Evolutionary conservation across 352 stramenopile species (phyloP).

Genomic region (Phytopythium aichiense): DNA sequence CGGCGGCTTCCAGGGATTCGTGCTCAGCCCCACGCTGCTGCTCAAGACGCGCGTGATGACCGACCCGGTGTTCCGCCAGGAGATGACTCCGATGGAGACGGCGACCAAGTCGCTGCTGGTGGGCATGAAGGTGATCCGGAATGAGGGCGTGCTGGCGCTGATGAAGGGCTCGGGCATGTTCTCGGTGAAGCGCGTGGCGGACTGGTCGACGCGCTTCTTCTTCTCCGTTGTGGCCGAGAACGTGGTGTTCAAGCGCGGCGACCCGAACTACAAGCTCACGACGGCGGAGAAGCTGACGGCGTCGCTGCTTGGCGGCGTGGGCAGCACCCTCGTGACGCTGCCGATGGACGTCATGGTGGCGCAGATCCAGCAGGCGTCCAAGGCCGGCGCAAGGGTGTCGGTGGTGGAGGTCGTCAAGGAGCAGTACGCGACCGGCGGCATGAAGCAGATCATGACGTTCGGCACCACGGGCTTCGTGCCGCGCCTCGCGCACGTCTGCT

Average conservation of each 20-base stretch:
- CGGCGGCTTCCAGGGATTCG: conserved; percentile 91
- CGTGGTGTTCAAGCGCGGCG: conserved; percentile 60
- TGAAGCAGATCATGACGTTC: conserved; percentile 78
- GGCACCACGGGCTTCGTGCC: conserved; percentile 79
- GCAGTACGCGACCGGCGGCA: conserved; percentile 70
- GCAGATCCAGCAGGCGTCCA: conserved; percentile 91
- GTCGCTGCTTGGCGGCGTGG: conserved; percentile 80
- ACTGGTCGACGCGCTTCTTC: conserved; percentile 92
- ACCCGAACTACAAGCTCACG: conserved; percentile 60
- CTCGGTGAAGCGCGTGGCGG: conserved; percentile 89
- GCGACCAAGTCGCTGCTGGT: conserved; percentile 76
- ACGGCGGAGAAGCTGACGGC: conserved; percentile 72
- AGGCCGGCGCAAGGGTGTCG: conserved; percentile 79
- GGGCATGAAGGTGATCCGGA: conserved; percentile 87
- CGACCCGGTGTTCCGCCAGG: conserved; percentile 87
- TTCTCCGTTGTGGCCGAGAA: conserved; percentile 88
- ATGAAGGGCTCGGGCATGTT: conserved; percentile 93
- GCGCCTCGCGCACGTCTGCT: conserved; percentile 67
- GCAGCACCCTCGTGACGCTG: conserved; percentile 80
- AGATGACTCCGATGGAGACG: conserved; percentile 86
- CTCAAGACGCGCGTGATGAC: conserved; percentile 96
- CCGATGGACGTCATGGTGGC: conserved; percentile 92
- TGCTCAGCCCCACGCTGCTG: conserved; percentile 89
- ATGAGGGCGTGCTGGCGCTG: conserved; percentile 81
- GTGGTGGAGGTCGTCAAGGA: conserved; percentile 68